Conservation (phyloP, 805 yeast genomes). For the Candida ulmi region DNA sequence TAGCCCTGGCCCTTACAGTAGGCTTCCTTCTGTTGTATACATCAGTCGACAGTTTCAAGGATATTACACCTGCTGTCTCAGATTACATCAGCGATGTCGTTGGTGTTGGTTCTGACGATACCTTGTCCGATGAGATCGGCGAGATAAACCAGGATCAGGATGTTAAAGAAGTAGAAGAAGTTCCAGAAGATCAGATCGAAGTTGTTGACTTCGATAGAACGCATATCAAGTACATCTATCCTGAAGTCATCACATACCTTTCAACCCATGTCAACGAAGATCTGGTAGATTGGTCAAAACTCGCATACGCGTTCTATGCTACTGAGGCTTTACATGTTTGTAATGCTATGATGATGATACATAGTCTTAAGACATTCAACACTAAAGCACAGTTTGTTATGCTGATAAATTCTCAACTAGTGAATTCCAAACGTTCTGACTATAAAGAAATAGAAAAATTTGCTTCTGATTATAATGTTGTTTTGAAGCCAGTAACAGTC, state of each 20-base stretch:
- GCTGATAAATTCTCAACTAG: too few species aligned
- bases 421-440: too few species aligned
- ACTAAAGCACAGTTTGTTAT: slow-evolving; percentile 11
- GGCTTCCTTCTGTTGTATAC: too few species aligned
- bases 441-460: background rate
- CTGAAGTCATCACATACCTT: background rate
- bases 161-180: too few species aligned
- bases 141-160: too few species aligned
- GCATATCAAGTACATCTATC: slow-evolving; percentile 1
- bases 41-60: too few species aligned
- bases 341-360: slow-evolving; percentile 35
- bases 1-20: too few species aligned
- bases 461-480: background rate
- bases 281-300: slow-evolving; percentile 22
- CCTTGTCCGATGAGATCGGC: too few species aligned
- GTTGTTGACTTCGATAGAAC: background rate
- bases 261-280: background rate
- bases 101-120: too few species aligned
- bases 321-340: slow-evolving; percentile 36
- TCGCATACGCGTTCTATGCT: slow-evolving; percentile 47
- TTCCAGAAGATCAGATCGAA: too few species aligned
- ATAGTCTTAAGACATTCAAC: slow-evolving; percentile 22
- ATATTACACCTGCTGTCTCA: too few species aligned
- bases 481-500: slow-evolving; percentile 3
- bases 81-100: too few species aligned